A percentile compares a stretch with the other conserved stretches of the same genome.
These are phyloP conservation scores for Tetrapisispora arboricola DNA, from an alignment of 805 yeast species.

Conservation along the genomic window DNA sequence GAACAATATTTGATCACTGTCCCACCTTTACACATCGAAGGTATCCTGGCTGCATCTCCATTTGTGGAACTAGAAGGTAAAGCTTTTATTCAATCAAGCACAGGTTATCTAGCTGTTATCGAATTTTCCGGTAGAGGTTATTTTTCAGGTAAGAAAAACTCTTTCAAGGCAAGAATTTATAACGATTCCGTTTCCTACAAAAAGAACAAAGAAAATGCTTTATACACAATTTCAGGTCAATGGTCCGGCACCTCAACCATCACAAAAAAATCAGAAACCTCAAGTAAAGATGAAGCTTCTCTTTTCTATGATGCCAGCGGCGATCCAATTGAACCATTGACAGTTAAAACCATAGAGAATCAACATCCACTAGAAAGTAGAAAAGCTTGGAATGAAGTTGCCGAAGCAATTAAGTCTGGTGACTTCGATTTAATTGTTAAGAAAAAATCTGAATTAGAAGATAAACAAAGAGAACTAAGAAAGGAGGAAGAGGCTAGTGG, in stretches of 20 bases:
- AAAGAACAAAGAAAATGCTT: conserved; percentile 48
- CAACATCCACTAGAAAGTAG: conserved; percentile 80
- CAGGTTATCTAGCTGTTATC: conserved; percentile 63
- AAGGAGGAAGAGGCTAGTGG: conserved; percentile 61
- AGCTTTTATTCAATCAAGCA: conserved; percentile 73
- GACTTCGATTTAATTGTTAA: conserved; percentile 67
- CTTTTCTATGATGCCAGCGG: conserved; percentile 58
- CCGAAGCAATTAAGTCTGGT: conserved; percentile 71
- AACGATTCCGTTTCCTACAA: conserved; percentile 37
- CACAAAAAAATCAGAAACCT: conserved; percentile 26
- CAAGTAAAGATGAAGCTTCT: conserved; percentile 7
- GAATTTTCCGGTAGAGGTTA: conserved; percentile 89
- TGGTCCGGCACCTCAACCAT: conserved; percentile 82
- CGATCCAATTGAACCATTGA: conserved; percentile 44
- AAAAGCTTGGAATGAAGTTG: conserved; percentile 87
- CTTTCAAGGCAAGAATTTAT: conserved; percentile 79
- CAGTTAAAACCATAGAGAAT: conserved; percentile 71
- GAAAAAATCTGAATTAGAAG: conserved; percentile 75
- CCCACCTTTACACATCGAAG: conserved; percentile 91
- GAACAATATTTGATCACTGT: conserved; percentile 71
- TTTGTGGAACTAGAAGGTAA: conserved; percentile 88
- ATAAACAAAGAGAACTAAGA: conserved; percentile 76
- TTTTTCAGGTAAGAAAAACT: conserved; percentile 86
- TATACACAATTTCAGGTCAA: conserved; percentile 80
- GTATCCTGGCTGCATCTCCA: conserved; percentile 80